Conservation (phyloP, 805 yeast genomes). For the Myxozyma kluyveri region DNA sequence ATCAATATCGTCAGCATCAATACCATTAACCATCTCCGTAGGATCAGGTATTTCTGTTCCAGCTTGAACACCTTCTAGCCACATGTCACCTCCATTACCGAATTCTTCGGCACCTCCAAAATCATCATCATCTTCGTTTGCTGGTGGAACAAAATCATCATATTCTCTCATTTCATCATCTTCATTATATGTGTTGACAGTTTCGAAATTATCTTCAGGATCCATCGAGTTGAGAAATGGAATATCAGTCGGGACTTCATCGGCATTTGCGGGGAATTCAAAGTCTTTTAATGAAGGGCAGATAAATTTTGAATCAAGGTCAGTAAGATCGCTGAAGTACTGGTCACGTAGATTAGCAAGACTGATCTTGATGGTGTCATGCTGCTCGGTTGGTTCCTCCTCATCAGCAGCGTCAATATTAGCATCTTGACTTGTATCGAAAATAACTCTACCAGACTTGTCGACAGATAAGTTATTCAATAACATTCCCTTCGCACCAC, state of each 20-base stretch:
- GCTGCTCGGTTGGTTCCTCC: conserved; percentile 4
- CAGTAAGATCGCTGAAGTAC: conserved; percentile 21
- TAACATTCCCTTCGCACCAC: conserved; percentile 43
- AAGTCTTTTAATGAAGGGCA: conserved; percentile 69
- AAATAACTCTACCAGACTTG: conserved; percentile 60
- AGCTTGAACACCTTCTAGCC: conserved; percentile 17
- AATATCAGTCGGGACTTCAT: conserved; percentile 18
- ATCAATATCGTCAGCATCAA: conserved; percentile 16
- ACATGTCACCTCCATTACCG: conserved; percentile 29
- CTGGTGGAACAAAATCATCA: conserved; percentile 18
- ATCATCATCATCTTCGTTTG: conserved; percentile 21
- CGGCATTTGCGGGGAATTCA: conserved; percentile 23
- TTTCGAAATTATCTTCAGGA: conserved; percentile 29
- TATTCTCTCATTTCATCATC: conserved; percentile 29
- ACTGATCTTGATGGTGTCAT: conserved; percentile 29
- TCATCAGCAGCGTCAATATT: conserved; percentile 31
- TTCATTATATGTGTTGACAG: background rate
- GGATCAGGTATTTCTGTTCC: conserved; percentile 13
- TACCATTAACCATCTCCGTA: background rate
- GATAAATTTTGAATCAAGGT: conserved; percentile 38
- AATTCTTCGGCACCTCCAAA: conserved; percentile 13
- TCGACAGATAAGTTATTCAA: conserved; percentile 51
- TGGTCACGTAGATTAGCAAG: conserved; percentile 26
- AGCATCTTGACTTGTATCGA: conserved; percentile 55
- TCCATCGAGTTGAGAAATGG: conserved; percentile 27